Evolutionary conservation across 345 rosid species (phyloP), one percentile per base, ranked within the genome.

Genomic region (Bruguiera sexangula): DNA sequence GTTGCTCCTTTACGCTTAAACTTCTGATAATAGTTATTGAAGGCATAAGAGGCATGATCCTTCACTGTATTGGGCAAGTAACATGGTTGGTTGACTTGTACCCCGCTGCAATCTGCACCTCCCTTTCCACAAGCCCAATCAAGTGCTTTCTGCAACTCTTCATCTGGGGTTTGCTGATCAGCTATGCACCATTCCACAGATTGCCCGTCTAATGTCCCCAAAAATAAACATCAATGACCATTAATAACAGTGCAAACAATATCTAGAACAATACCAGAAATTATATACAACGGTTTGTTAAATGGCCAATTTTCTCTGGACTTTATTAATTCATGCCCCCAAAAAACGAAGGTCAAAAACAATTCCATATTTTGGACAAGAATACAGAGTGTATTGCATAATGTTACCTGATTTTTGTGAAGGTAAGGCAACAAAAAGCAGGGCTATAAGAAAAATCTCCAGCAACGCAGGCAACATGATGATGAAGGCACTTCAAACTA

Each of bases 101-200:
- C 71, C 62, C 68, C 69, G 11, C 71, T 76, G 71, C 93, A 86
- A 69, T 86, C 86, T 36, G 87, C 87, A 21, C 88, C 82, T 39
- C 87, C 93, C 56, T 77, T 80, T 29, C 88, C 82, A 67, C 93
- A 84, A 0, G 90, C 88, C 93, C 88, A 88, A 63, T 84, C 88
- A 34, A 85, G 74, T 18, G 93, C 90, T 51, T 24, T 69, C 1
- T 79, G 84, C 73, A 84, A 36, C 70, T 84, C 93, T 6, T 78
- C 86, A 18, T 83, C 82, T 43, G 85, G 80, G 27, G 85, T 82
- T 67, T 88, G 93, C 64, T 73, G 87, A 70, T 88, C 92, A 20
- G 89, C 92, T 69, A 88, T 76, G 79, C 93, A 88, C 93, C 93
- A 88, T 72, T 88, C 87, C 76, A 34, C 79, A 19, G 73, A 71